These are phyloP conservation scores for Coffea humblotiana DNA, from an alignment of 305 asterid genomes.

Conservation along the genomic window DNA sequence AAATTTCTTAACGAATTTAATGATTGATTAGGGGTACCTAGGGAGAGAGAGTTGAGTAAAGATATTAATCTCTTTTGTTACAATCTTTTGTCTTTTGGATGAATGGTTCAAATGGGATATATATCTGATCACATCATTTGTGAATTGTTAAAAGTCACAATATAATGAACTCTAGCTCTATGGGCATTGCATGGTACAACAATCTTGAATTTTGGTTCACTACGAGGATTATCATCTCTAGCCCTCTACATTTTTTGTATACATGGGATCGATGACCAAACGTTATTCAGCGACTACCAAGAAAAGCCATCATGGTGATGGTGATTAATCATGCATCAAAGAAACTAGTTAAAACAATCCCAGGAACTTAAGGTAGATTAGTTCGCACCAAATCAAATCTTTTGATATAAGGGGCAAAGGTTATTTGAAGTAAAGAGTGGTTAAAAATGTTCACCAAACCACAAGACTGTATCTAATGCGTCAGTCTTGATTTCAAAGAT, in stretches of 20 bases:
- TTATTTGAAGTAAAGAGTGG: constrained; percentile 23
- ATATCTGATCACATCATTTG: background rate
- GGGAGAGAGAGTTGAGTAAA: constrained; percentile 8
- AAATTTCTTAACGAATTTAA: constrained; percentile 11
- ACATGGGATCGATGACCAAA: background rate
- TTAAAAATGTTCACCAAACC: constrained; percentile 41
- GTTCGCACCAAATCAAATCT: constrained; percentile 13
- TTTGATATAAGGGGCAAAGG: background rate
- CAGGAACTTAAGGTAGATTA: constrained; percentile 3
- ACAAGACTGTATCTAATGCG: constrained; percentile 14
- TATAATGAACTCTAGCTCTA: background rate
- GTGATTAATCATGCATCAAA: background rate
- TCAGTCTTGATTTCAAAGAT: constrained; percentile 13
- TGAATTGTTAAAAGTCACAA: background rate
- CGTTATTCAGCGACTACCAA: background rate
- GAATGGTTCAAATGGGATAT: background rate
- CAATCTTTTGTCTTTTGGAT: background rate
- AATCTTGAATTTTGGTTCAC: background rate
- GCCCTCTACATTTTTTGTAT: background rate
- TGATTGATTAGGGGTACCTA: background rate
- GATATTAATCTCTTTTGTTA: background rate
- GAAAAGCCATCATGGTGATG: too few species aligned
- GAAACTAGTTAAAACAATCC: background rate
- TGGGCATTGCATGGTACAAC: background rate
- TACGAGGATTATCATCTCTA: background rate